Conservation (phyloP, 164 flowering plant species). For the Pachysandra terminalis region DNA sequence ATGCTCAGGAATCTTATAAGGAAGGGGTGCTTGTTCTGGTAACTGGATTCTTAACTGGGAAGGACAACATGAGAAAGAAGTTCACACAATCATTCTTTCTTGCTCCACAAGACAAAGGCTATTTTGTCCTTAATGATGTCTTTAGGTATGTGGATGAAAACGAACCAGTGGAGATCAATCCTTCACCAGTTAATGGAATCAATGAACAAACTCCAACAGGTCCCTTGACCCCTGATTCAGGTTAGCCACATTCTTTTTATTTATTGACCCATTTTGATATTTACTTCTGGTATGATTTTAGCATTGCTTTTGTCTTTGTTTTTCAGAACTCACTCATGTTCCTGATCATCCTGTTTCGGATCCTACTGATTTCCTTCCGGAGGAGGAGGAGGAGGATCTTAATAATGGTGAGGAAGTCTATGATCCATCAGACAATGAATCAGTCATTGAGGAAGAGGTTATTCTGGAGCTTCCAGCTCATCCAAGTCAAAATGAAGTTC, state of each 20-base stretch:
- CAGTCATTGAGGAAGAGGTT: slow-evolving; percentile 19
- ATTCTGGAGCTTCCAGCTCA: slow-evolving; percentile 20
- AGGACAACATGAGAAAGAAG: slow-evolving; percentile 48
- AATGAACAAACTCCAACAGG: slow-evolving; percentile 20
- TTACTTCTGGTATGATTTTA: neutral
- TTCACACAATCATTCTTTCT: slow-evolving; percentile 77
- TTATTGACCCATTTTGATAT: neutral
- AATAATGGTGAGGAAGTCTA: slow-evolving; percentile 25
- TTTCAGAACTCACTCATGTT: slow-evolving; percentile 40
- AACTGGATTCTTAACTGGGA: slow-evolving; percentile 69
- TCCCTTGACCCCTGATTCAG: slow-evolving; percentile 36
- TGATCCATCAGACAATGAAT: slow-evolving; percentile 25
- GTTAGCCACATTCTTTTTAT: slow-evolving; percentile 21
- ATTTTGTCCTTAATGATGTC: slow-evolving; percentile 72
- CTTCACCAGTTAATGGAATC: slow-evolving; percentile 18
- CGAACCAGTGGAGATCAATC: slow-evolving; percentile 19
- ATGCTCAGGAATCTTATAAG: slow-evolving; percentile 63
- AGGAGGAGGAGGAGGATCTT: slow-evolving; percentile 28
- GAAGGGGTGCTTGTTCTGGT: slow-evolving; percentile 69
- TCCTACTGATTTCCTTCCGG: slow-evolving; percentile 20
- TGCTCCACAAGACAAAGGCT: slow-evolving; percentile 81
- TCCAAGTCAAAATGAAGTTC: slow-evolving; percentile 25
- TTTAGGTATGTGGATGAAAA: slow-evolving; percentile 58
- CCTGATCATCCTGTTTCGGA: slow-evolving; percentile 31
- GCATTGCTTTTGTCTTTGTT: slow-evolving; percentile 10